Base-by-base conservation (phyloP, 2,329 filamentous ascomycete species). In the Hymenoscyphus occultus region DNA sequence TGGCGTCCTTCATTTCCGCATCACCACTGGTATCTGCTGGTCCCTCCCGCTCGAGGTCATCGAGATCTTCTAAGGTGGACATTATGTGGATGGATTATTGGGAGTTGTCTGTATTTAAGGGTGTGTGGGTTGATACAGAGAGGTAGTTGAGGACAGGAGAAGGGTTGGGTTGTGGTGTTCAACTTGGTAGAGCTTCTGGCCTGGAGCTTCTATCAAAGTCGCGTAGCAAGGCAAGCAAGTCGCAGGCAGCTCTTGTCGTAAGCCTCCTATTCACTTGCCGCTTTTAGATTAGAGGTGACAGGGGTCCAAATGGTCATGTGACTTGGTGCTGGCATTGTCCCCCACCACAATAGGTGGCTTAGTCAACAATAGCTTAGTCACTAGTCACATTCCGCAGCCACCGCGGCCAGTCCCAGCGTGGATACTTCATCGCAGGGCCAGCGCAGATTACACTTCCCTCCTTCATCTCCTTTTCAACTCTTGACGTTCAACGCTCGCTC, bases 1-100 rank as follows among this genome's bases (percentile, higher is more conserved):
- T 88, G 12, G 87, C 89, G 77, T 97, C 93, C 78, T 94, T 88
- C 93, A 97, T 97, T 65, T 96, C 92, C 60, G 89, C 89, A 81
- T 97, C 94, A 59, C 84, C 90, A 74, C 89, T 87, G 64, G 82
- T 80, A 65, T 80, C 78, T 62, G 78, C 73, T 77, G 86, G 85
- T 73, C 78, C 79, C 81, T 84, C 81, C 77, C 90, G 85, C 82
- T 91, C 89, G 76, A 91, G 81, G 77, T 90, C 87, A 75, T 91
- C 89, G 72, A 91, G 86, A 80, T 91, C 89, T 82, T 92, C 89
- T 75, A 91, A 83, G 70, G 89, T 91, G 72, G 89, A 90, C 89
- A 92, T 92, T 75, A 66, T 51, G 45, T 65, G 58, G n/a, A 39
- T 45, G 32, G 54, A 65, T 35, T 40, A 62, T n/a, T 61, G 42